A percentile compares a stretch with the other conserved stretches of the same genome.
Evolutionary conservation across 306 rosid species (phyloP).

Genomic region (Hippophae gyantsensis): DNA sequence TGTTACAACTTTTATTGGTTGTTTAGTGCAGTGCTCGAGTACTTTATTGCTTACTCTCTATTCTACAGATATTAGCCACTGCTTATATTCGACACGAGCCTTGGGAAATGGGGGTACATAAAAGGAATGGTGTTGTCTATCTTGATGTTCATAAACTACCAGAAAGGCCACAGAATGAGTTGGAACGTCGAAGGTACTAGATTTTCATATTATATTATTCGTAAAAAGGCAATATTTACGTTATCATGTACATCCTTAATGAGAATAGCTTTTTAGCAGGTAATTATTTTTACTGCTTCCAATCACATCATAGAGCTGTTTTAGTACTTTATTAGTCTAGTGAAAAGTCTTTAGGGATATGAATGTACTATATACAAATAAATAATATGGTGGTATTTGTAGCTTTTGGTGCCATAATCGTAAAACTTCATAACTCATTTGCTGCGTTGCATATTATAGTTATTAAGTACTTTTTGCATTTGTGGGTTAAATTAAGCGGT

Average conservation of each 20-base stretch:
- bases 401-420: background rate
- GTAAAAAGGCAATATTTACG: background rate
- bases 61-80: constrained; percentile 70
- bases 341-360: background rate
- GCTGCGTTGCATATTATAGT: too few species aligned
- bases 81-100: constrained; percentile 83
- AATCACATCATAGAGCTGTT: too few species aligned
- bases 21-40: background rate
- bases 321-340: too few species aligned
- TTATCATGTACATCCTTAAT: too few species aligned
- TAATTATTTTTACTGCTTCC: too few species aligned
- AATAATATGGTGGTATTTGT: background rate
- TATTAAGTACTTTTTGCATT: too few species aligned
- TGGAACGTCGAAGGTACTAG: constrained; percentile 76
- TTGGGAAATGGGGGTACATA: constrained; percentile 99
- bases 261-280: too few species aligned
- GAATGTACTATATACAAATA: too few species aligned
- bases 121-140: constrained; percentile 89
- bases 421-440: background rate
- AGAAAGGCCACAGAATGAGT: constrained; percentile 79
- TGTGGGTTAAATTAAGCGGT: too few species aligned
- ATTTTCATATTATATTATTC: background rate
- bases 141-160: constrained; percentile 94
- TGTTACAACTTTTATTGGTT: background rate
- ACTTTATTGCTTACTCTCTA: background rate